phyloP scores from a whole-genome alignment of 2,329 filamentous ascomycete genomes.

The Leptographium wingfieldii region DNA sequence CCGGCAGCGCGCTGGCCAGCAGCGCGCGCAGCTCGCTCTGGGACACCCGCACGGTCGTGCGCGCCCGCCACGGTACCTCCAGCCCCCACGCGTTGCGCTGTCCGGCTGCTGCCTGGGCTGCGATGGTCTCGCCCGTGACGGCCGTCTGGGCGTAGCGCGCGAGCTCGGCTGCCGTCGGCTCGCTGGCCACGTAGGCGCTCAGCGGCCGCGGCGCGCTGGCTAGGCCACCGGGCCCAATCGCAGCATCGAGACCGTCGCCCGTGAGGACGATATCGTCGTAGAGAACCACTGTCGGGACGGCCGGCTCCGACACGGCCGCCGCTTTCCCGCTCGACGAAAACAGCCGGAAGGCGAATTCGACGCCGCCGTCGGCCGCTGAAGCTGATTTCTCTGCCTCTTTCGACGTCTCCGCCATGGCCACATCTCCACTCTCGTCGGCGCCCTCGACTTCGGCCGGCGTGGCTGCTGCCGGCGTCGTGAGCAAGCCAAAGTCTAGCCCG shows the following conservation, averaged over 20 bases:
- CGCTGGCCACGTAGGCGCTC: conserved; percentile 35
- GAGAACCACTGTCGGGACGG: conserved; percentile 26
- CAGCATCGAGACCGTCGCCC: conserved; percentile 13
- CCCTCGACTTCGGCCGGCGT: background rate
- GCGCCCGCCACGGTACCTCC: conserved; percentile 48
- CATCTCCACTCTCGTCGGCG: background rate
- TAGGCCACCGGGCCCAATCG: conserved; percentile 24
- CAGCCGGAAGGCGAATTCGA: conserved; percentile 10
- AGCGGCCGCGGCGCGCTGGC: conserved; percentile 27
- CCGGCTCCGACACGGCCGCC: background rate
- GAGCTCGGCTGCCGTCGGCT: conserved; percentile 23
- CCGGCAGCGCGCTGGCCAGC: conserved; percentile 7
- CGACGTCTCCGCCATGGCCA: background rate
- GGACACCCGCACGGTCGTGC: conserved; percentile 26
- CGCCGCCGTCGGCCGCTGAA: background rate
- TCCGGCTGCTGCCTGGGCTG: conserved; percentile 23
- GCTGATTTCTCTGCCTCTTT: background rate
- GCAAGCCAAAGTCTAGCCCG: background rate
- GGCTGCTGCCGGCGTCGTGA: background rate
- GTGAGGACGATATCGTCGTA: conserved; percentile 30
- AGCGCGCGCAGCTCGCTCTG: conserved; percentile 9
- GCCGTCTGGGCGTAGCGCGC: conserved; percentile 32
- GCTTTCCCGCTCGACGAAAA: conserved; percentile 4
- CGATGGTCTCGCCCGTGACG: conserved; percentile 38
- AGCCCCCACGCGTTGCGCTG: conserved; percentile 38